A percentile compares a stretch with the other conserved stretches of the same genome.
Evolutionary conservation across 257 asterid species (phyloP).

Genomic region (Rauvolfia tetraphylla): DNA sequence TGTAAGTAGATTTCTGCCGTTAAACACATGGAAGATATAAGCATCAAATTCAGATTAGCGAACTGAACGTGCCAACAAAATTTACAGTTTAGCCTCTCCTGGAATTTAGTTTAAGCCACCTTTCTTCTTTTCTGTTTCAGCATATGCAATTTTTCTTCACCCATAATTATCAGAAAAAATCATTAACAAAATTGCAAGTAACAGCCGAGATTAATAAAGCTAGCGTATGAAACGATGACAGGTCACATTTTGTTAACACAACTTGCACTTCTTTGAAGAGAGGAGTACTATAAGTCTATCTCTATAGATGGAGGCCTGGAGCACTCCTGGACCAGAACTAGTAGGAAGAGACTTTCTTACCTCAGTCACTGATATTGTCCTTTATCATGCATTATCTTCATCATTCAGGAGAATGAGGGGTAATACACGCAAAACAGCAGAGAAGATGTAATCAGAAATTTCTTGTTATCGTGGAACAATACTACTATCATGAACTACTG

Average conservation of each 20-base stretch:
- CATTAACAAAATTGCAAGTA: neutral
- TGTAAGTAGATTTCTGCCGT: neutral
- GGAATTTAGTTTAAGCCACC: neutral
- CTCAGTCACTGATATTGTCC: neutral
- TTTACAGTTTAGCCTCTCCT: neutral
- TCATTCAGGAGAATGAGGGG: neutral
- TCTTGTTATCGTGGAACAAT: neutral
- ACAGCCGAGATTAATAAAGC: neutral
- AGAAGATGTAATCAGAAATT: neutral
- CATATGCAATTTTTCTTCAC: neutral
- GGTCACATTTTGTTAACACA: neutral
- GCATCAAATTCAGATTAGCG: neutral
- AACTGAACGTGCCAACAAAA: neutral
- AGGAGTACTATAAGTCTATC: no score
- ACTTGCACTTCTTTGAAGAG: neutral
- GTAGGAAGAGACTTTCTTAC: neutral
- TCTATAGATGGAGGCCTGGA: neutral
- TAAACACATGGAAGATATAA: neutral
- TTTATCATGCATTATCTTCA: neutral
- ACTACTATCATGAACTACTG: neutral
- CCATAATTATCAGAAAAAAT: neutral
- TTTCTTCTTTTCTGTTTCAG: neutral
- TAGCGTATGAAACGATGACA: neutral
- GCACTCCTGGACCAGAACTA: neutral
- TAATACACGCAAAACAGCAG: neutral